Conservation (phyloP, 2,329 filamentous ascomycete species). For the Xylaria multiplex region DNA sequence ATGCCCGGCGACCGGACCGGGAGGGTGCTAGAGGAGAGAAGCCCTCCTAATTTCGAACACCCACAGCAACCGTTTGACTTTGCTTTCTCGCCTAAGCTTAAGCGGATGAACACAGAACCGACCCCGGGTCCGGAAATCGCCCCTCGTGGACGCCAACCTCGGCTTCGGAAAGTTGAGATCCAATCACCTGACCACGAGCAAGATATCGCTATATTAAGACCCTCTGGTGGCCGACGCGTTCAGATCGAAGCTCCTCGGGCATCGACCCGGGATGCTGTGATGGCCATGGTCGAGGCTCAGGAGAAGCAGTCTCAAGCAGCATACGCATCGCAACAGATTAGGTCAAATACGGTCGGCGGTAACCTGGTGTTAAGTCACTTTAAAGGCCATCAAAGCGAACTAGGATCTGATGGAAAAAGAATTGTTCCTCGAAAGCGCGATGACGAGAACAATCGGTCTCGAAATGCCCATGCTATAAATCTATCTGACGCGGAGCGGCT, state of each 20-base stretch:
- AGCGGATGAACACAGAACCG: slow-evolving; percentile 37
- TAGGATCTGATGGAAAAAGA: slow-evolving; percentile 28
- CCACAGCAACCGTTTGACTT: slow-evolving; percentile 39
- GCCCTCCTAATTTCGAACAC: slow-evolving; percentile 24
- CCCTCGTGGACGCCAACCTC: slow-evolving; percentile 36
- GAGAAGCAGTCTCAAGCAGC: slow-evolving; percentile 41
- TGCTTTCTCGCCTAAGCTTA: slow-evolving; percentile 39
- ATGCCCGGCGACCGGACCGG: slow-evolving; percentile 15
- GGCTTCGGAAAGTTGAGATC: slow-evolving; percentile 35
- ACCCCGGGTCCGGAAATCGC: slow-evolving; percentile 39
- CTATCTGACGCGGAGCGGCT: background rate
- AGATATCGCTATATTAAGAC: slow-evolving; percentile 32
- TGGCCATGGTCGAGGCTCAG: slow-evolving; percentile 38
- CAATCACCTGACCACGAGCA: slow-evolving; percentile 29
- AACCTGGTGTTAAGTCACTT: slow-evolving; percentile 8
- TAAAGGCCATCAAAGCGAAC: slow-evolving; percentile 15
- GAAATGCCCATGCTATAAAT: slow-evolving; percentile 6
- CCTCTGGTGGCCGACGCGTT: slow-evolving; percentile 35
- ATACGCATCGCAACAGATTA: slow-evolving; percentile 31
- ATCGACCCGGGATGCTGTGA: slow-evolving; percentile 36
- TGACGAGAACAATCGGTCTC: slow-evolving; percentile 32
- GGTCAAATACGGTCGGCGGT: slow-evolving; percentile 17
- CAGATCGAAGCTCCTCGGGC: slow-evolving; percentile 31
- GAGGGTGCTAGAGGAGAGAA: slow-evolving; percentile 23
- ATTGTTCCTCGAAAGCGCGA: slow-evolving; percentile 21